Base-by-base conservation (phyloP, 768 basidiomycete genomes). In the Krasilnikovozyma curviuscula region DNA sequence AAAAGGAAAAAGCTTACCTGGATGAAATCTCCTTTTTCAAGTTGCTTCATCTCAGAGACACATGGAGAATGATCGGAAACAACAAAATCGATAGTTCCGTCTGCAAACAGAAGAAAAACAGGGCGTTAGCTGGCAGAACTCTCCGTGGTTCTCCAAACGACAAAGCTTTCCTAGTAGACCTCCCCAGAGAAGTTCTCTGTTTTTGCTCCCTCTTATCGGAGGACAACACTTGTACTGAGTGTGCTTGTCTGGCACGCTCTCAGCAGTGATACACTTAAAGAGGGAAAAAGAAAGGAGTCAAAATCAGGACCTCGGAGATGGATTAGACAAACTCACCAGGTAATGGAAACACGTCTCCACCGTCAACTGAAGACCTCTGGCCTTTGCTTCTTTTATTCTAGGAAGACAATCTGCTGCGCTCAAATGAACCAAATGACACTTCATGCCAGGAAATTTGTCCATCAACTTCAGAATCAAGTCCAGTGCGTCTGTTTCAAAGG, bases 311-410 rank as follows among this genome's bases (percentile, higher is more conserved):
- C 5, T 5, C 5, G 35, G 10, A 23, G 35, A 7, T 8, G 3
- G 7, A 5, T 25, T 41, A 25, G 25, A 7, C n/a, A n/a, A 7
- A 23, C 49, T 30, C 19, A 51, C 49, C 77, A 77, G 75, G 67
- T 98, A 98, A 65, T 98, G 91, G 67, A 91, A 95, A 65, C 89
- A 95, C 1, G 91, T 98, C 69, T 98, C 91, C 42, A 86, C 83
- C 0, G 86, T 85, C 44, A 98, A 67, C 8, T 78, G 77, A 4
- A 64, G 54, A 0, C 79, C 76, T 1, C 73, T 66, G 1, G 67
- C 61, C 57, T 71, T 77, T 4, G 88, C 86, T 40, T 73, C 69
- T 34, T 75, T 74, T 51, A 97, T 76, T 32, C 75, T 55, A 3
- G 79, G 82, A 18, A 98, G 73, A 5, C 86, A 84, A 19, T 72